Percentiles rank a stretch among this genome's conserved stretches.
Evolutionary conservation across 2,329 filamentous ascomycete species (phyloP).

Genomic region (Fusarium piperis): DNA sequence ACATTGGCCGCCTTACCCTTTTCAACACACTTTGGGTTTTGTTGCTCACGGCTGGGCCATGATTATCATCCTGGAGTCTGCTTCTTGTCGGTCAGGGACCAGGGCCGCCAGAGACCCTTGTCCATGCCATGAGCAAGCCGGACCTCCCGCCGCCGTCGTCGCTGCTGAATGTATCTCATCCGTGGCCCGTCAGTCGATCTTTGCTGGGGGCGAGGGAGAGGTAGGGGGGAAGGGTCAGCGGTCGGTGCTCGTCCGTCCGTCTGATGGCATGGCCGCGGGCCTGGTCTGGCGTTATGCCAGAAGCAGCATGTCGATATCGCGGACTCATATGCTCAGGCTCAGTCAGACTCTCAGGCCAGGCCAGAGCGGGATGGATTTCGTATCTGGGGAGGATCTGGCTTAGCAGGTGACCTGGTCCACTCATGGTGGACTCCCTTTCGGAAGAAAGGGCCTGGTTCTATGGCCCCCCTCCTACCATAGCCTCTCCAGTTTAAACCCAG

Average conservation of each 20-base stretch:
- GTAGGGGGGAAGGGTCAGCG: background rate
- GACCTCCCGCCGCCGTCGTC: slow-evolving; percentile 32
- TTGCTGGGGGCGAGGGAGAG: slow-evolving; percentile 9
- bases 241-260: slow-evolving; percentile 13
- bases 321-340: slow-evolving; percentile 20
- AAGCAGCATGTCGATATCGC: slow-evolving; percentile 33
- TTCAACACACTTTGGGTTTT: slow-evolving; percentile 9
- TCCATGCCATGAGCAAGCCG: slow-evolving; percentile 32
- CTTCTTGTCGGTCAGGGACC: slow-evolving; percentile 25
- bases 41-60: slow-evolving; percentile 16
- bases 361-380: slow-evolving; percentile 32
- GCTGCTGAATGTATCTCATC: slow-evolving; percentile 34
- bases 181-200: slow-evolving; percentile 42
- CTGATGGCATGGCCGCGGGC: slow-evolving; percentile 10
- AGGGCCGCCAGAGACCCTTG: slow-evolving; percentile 32
- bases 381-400: slow-evolving; percentile 42
- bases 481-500: slow-evolving; percentile 29
- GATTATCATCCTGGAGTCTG: slow-evolving; percentile 27
- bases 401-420: slow-evolving; percentile 42
- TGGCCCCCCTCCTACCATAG: slow-evolving; percentile 25
- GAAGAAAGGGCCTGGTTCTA: slow-evolving; percentile 32
- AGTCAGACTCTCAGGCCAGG: slow-evolving; percentile 7
- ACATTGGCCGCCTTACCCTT: slow-evolving; percentile 24
- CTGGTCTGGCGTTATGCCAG: slow-evolving; percentile 24
- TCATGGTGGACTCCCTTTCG: slow-evolving; percentile 30